phyloP scores from a whole-genome alignment of 768 basidiomycete genomes.

The Daedaleopsis nitida region DNA sequence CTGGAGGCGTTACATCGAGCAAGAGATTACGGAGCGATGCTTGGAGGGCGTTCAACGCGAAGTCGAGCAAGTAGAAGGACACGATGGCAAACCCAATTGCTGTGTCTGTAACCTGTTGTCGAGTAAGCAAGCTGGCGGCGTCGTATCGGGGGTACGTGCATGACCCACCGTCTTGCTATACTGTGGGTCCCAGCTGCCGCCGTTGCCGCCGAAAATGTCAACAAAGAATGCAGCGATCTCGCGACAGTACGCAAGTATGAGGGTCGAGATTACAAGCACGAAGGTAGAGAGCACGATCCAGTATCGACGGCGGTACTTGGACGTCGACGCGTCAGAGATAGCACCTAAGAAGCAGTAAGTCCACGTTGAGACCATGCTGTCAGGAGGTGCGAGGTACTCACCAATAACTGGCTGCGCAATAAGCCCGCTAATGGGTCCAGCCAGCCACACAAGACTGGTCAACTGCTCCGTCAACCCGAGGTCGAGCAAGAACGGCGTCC shows the following conservation, averaged over 20 bases:
- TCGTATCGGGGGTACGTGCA: not conserved
- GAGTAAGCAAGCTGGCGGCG: not conserved
- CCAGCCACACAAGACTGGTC: constrained; percentile 94
- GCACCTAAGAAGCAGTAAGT: constrained; percentile 58
- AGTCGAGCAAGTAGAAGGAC: constrained; percentile 93
- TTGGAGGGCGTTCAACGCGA: constrained; percentile 95
- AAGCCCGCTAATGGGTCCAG: constrained; percentile 92
- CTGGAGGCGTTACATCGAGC: constrained; percentile 85
- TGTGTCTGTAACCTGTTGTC: constrained; percentile 56
- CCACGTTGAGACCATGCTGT: not conserved
- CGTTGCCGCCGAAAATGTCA: constrained; percentile 72
- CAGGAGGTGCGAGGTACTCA: constrained; percentile 34
- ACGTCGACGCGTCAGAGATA: constrained; percentile 91
- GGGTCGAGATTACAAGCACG: constrained; percentile 75
- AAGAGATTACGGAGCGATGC: constrained; percentile 92
- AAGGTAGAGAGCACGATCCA: constrained; percentile 92
- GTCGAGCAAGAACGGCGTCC: constrained; percentile 88
- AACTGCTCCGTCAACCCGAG: constrained; percentile 84
- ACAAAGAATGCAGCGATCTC: constrained; percentile 73
- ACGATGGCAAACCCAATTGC: constrained; percentile 86
- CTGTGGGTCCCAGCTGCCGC: constrained; percentile 86
- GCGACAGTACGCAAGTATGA: constrained; percentile 83
- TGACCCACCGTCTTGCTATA: constrained; percentile 57
- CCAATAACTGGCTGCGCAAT: constrained; percentile 98
- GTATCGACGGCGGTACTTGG: constrained; percentile 86